Evolutionary conservation across 768 basidiomycete genomes (phyloP), one percentile per base, ranked within the genome.

Genomic region (Grammothele lineata): DNA sequence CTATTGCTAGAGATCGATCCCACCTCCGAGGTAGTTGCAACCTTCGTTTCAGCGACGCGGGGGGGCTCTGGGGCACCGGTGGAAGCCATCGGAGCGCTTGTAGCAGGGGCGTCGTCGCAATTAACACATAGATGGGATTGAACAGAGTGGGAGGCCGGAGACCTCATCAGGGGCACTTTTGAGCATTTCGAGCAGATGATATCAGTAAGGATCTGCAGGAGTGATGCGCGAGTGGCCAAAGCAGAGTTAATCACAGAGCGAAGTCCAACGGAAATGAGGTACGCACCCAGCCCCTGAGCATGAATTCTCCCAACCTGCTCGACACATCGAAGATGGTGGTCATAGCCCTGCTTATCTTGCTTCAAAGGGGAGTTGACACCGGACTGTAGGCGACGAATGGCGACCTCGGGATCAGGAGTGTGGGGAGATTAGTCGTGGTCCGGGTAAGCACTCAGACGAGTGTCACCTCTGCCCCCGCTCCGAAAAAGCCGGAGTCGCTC

Each of bases 201-300:
- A 59, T 89, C 80, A 14, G 87, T 89, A 44, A 89, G 64, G 22
- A 83, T 72, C 80, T 85, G 48, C 12, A n/a, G 30, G 17, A 35
- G 6, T 17, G 38, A 5, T 18, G 45, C 23, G 9, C 26, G 47
- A n/a, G n/a, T n/a, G 21, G 15, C 40, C 40, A 37, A 38, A 46
- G 51, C 30, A 15, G 25, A n/a, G 30, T 17, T 26, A 4, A 4
- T 9, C 22, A 22, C 25, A 22, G 2, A 15, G 19, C 4, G 10
- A 15, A 12, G 9, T 14, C 27, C 14, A 14, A 30, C n/a, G 19
- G 5, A 30, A 14, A 9, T 8, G 1, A 25, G 17, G 27, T 5
- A 59, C 70, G 50, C 48, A 86, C 87, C 86, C 86, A 88, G 55
- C 87, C 87, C 63, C 78, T 81, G 53, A 88, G 68, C 80, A 91